Evolutionary conservation across 495 filamentous ascomycete genomes (phyloP), one percentile per base, ranked within the genome.

Genomic region (Aspergillus bertholletiae): DNA sequence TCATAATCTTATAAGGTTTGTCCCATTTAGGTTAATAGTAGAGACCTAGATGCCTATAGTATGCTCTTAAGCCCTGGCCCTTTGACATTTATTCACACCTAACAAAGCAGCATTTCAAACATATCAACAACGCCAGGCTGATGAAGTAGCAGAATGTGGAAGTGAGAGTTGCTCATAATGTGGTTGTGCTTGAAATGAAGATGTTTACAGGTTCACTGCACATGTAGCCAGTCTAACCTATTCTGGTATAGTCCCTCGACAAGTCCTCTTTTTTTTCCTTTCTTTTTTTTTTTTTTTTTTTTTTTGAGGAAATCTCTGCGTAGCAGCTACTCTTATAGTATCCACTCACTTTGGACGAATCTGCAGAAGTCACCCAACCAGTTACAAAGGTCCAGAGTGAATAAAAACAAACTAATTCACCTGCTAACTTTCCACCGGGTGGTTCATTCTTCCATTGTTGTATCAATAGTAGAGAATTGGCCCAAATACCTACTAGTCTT

Each of bases 11-110:
- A n/a, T n/a, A n/a, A n/a, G n/a, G n/a, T n/a, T n/a, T n/a, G n/a
- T n/a, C n/a, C n/a, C n/a, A n/a, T n/a, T n/a, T n/a, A n/a, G n/a
- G n/a, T n/a, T n/a, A n/a, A n/a, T n/a, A n/a, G n/a, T n/a, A n/a
- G 43, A 11, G 43, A 12, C 8, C 23, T 30, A 39, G 37, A 57
- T 28, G 53, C 43, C 5, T 24, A 52, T 24, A 60, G 59, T 7
- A 58, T 71, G 63, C 70, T 69, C 1, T 69, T 35, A 68, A 73
- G 47, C 68, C 70, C 2, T 62, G 65, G 48, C 70, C 69, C 52
- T 68, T 74, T 34, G 69, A 72, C 34, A 66, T 69, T 15, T 70
- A 64, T 41, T 59, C 45, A 12, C 59, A 57, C 4, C 55, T 65
- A 27, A 66, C 65, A 22, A 56, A 56, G 41, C 5, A 18, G 9